Conservation (phyloP, 352 stramenopile species). For the Pythium biforme region DNA sequence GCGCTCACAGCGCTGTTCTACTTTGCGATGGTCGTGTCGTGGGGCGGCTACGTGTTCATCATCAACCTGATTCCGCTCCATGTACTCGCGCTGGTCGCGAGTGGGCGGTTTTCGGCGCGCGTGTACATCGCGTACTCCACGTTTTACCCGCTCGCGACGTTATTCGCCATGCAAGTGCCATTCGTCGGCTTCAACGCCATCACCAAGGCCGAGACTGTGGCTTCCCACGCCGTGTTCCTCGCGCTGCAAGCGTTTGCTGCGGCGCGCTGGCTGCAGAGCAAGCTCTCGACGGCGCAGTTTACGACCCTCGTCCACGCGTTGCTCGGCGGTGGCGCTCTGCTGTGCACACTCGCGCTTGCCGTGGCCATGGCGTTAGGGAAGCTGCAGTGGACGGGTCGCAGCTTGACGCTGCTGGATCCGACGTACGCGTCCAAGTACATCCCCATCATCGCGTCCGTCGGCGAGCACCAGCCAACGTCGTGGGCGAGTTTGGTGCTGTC, state of each 20-base stretch:
- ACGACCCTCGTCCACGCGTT: constrained; percentile 41
- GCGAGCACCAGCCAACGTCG: constrained; percentile 92
- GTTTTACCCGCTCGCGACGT: constrained; percentile 96
- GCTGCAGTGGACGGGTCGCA: constrained; percentile 90
- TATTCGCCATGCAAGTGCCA: constrained; percentile 96
- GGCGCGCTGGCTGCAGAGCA: constrained; percentile 46
- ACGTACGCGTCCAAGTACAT: constrained; percentile 95
- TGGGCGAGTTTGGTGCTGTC: constrained; percentile 92
- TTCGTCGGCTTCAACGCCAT: constrained; percentile 98
- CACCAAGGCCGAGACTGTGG: constrained; percentile 70
- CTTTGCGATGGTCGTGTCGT: constrained; percentile 96
- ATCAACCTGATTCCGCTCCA: constrained; percentile 98
- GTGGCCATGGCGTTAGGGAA: constrained; percentile 67
- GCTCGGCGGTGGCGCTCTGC: constrained; percentile 32
- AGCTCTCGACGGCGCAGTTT: constrained; percentile 51
- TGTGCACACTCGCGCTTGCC: constrained; percentile 39
- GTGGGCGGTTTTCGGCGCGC: constrained; percentile 88
- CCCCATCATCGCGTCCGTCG: constrained; percentile 94
- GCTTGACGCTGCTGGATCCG: constrained; percentile 90
- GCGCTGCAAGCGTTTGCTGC: constrained; percentile 82
- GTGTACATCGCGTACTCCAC: constrained; percentile 97
- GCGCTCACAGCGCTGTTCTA: constrained; percentile 85
- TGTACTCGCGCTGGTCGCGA: constrained; percentile 88
- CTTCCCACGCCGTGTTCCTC: constrained; percentile 92
- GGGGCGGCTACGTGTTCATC: constrained; percentile 99